Evolutionary conservation across 768 basidiomycete genomes (phyloP), one percentile per base, ranked within the genome.

Genomic region (Xerocomellus intermedius): DNA sequence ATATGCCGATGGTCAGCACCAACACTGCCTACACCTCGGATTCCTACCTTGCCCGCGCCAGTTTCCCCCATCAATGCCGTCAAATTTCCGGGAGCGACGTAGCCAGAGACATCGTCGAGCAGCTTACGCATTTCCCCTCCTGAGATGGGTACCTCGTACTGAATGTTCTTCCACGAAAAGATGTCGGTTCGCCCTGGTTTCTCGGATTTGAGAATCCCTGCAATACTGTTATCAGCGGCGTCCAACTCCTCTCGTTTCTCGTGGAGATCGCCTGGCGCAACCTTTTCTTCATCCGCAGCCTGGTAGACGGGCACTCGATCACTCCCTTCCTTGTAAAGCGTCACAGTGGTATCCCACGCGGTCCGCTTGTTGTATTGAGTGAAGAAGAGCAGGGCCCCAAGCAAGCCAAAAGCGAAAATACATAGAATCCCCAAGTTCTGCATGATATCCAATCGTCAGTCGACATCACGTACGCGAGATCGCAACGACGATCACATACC

Each of bases 141-240:
- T 0, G 61, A 44, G 44, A 70, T 62, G 3, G 80, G 77, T 2
- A 93, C 84, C 44, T 77, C 78, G 67, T 94, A 94, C 52, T 76
- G 74, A 44, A 92, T 60, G 54, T 84, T 73, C 48, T 83, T 78
- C 90, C 91, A 95, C 1, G 91, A 89, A 71, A 95, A 94, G 3
- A 85, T 33, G 13, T 33, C 32, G 32, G 32, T 13, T 5, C 3
- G 24, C n/a, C 2, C 42, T 17, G 33, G n/a, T 10, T 33, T 42
- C 56, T 75, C 78, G 0, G 22, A 24, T 12, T 28, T 5, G 17
- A 38, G 9, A 24, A 7, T 5, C 3, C 10, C 13, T 10, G 6
- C 0, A 1, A 2, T 12, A 17, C 6, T 3, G 17, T 30, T 14
- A 14, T 59, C 8, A 8, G 30, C 3, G 2, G 17, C 14, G 8